A percentile compares a stretch with the other conserved stretches of the same genome.
phyloP scores from a whole-genome alignment of 305 asterid genomes.

The Fraxinus velutina region DNA sequence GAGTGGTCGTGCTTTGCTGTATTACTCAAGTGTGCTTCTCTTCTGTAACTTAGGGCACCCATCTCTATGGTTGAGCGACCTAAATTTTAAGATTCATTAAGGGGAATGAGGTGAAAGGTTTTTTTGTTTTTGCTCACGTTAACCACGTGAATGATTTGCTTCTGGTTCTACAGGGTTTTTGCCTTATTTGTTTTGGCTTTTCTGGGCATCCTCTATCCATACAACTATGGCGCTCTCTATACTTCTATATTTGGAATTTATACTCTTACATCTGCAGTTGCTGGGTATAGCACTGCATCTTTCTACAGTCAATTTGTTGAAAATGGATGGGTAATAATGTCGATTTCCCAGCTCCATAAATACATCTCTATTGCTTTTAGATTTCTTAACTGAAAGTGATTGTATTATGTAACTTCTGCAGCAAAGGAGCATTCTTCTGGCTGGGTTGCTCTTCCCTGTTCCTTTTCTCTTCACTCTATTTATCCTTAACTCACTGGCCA shows the following conservation, averaged over 20 bases:
- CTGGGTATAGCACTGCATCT: conserved; percentile 73
- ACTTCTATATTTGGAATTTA: conserved; percentile 49
- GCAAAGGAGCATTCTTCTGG: conserved; percentile 53
- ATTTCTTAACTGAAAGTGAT: conserved; percentile 1
- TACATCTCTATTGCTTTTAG: conserved; percentile 10
- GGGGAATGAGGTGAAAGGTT: conserved; percentile 7
- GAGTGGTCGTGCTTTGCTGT: background rate
- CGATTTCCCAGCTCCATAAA: conserved; percentile 1
- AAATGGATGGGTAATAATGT: conserved; percentile 62
- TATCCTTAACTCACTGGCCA: conserved; percentile 55
- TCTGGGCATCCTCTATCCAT: conserved; percentile 64
- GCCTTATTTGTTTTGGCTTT: conserved; percentile 56
- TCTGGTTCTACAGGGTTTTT: conserved; percentile 48
- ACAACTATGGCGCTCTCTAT: conserved; percentile 64
- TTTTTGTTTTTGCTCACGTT: background rate
- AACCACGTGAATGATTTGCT: conserved; percentile 9
- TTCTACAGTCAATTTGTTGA: conserved; percentile 56
- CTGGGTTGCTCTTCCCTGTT: conserved; percentile 53
- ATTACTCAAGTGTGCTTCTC: background rate
- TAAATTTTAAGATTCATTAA: background rate
- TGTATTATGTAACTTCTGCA: conserved; percentile 30
- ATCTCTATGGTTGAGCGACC: background rate
- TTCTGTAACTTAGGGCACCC: background rate
- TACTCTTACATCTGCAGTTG: conserved; percentile 63
- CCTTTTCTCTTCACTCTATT: conserved; percentile 47